These are phyloP conservation scores for Raffaelea ambrosiae DNA, from an alignment of 2,329 filamentous ascomycete genomes.

Conservation along the genomic window DNA sequence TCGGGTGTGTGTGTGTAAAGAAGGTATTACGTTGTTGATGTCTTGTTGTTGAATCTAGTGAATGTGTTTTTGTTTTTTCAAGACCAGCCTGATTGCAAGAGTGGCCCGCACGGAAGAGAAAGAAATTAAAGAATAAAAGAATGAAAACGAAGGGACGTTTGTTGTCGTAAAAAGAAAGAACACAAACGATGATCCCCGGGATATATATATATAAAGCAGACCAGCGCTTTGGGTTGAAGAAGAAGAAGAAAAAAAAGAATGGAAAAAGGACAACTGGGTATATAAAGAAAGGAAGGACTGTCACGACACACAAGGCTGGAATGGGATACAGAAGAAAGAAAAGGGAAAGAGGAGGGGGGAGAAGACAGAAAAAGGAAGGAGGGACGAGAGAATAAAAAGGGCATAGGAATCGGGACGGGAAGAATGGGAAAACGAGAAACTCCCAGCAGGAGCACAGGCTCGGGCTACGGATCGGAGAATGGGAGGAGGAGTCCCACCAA, in stretches of 20 bases:
- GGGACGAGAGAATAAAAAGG: not conserved
- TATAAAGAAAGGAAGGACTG: too few species aligned
- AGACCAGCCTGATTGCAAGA: conserved; percentile 30
- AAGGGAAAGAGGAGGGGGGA: conserved; percentile 3
- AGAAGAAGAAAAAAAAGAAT: conserved; percentile 19
- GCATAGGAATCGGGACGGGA: not conserved
- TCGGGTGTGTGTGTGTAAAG: too few species aligned
- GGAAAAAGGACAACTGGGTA: conserved; percentile 6
- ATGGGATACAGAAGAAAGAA: conserved; percentile 1
- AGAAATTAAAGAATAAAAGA: conserved; percentile 17
- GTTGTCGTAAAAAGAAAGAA: conserved; percentile 5
- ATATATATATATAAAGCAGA: conserved; percentile 40
- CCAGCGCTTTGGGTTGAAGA: conserved; percentile 37
- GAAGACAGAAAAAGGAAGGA: conserved; percentile 3
- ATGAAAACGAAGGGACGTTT: conserved; percentile 3
- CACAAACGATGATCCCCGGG: conserved; percentile 22
- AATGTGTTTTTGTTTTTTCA: conserved; percentile 19
- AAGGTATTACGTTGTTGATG: conserved; percentile 16
- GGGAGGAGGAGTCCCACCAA: too few species aligned
- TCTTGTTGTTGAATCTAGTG: conserved; percentile 14
- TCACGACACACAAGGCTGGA: too few species aligned
- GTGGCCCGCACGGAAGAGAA: conserved; percentile 24
- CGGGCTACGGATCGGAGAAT: not conserved
- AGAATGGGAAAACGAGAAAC: not conserved
- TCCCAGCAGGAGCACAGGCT: not conserved